Conservation (phyloP, 1,139 yeast genomes). For the Tardiomyces digboiensis region DNA sequence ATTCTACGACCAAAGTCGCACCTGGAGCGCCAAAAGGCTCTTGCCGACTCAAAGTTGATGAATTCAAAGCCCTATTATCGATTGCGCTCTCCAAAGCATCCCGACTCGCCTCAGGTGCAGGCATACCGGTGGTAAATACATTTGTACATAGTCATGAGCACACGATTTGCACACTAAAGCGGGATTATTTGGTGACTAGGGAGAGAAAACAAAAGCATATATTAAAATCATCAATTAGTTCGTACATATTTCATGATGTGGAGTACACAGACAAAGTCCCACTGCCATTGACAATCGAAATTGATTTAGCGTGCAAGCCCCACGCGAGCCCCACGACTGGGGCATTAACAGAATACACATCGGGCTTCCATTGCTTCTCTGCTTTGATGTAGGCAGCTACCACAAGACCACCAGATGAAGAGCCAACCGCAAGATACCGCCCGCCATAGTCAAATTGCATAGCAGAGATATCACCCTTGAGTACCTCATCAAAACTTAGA, state of each 20-base stretch:
- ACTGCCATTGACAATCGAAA: constrained; percentile 8
- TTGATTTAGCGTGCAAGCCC: constrained; percentile 12
- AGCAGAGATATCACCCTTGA: constrained; percentile 11
- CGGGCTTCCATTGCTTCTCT: constrained; percentile 11
- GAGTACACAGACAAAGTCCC: background rate
- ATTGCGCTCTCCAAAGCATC: background rate
- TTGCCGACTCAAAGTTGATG: background rate
- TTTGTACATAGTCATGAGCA: background rate
- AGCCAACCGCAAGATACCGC: constrained; percentile 21
- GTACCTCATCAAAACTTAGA: constrained; percentile 13
- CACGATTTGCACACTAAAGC: too few species aligned
- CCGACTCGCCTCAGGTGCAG: constrained; percentile 1
- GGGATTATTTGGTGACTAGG: too few species aligned
- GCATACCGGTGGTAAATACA: background rate
- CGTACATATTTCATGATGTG: too few species aligned
- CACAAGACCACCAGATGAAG: constrained; percentile 10
- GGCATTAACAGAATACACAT: constrained; percentile 3
- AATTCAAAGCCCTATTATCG: background rate
- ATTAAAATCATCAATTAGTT: too few species aligned
- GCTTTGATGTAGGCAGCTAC: constrained; percentile 13
- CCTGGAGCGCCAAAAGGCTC: background rate
- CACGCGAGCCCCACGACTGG: constrained; percentile 12
- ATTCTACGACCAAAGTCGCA: constrained; percentile 31
- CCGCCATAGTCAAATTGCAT: constrained; percentile 38
- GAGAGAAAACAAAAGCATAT: too few species aligned